Conservation (phyloP, 2,329 filamentous ascomycete genomes). For the Escovopsis sp. region DNA sequence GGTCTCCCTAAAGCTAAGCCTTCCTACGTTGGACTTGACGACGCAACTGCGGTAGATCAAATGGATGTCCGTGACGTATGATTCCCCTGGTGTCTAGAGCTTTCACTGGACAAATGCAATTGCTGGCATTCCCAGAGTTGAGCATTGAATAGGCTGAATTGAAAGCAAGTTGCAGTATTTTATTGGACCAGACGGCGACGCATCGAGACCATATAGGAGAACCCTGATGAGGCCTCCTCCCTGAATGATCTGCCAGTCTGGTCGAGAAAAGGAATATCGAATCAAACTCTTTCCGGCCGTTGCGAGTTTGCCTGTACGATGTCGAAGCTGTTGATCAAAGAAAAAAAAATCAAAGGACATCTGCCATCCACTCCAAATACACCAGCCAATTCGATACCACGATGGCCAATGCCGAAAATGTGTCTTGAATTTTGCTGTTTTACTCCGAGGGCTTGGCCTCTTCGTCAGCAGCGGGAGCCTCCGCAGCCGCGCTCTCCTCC, state of each 20-base stretch:
- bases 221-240: constrained; percentile 33
- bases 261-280: constrained; percentile 20
- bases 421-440: constrained; percentile 16
- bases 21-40: no score
- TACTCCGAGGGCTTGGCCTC: constrained; percentile 57
- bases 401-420: constrained; percentile 15
- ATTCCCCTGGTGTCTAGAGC: no score
- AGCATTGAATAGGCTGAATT: no score
- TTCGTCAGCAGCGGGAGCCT: constrained; percentile 40
- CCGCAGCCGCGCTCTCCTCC: constrained; percentile 34
- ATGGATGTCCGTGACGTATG: no score
- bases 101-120: no score
- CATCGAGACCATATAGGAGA: constrained; percentile 41
- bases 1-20: no score
- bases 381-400: constrained; percentile 37
- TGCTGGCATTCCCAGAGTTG: no score
- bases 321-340: constrained; percentile 31
- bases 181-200: constrained; percentile 40
- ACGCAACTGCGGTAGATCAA: no score
- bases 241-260: constrained; percentile 23
- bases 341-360: constrained; percentile 35
- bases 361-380: constrained; percentile 49
- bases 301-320: constrained; percentile 32
- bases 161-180: constrained; percentile 34
- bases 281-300: constrained; percentile 20